A percentile compares a stretch with the other conserved stretches of the same genome.
Conservation (phyloP, 2,329 filamentous ascomycete genomes). For the Phialophora verrucosa region DNA sequence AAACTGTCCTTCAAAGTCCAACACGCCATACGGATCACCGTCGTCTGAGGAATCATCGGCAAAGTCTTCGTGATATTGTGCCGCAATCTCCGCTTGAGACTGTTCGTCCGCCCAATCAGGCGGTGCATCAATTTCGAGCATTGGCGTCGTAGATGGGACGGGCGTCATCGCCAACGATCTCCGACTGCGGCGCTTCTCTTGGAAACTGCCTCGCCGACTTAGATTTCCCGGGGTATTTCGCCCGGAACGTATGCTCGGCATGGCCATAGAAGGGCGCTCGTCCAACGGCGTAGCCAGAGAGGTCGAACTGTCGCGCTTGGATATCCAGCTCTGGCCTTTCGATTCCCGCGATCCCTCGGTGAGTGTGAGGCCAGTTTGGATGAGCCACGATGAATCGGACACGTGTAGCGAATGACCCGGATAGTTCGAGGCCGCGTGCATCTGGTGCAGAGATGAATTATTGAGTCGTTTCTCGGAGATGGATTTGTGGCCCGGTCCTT, state of each 20-base stretch:
- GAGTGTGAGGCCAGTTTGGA: constrained; percentile 63
- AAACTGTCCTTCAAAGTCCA: constrained; percentile 42
- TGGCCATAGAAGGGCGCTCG: constrained; percentile 31
- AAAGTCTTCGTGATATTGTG: constrained; percentile 33
- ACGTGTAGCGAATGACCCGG: constrained; percentile 16
- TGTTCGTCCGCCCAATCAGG: constrained; percentile 39
- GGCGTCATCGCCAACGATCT: constrained; percentile 47
- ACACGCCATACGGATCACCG: constrained; percentile 37
- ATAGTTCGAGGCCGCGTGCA: neutral
- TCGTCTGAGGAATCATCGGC: constrained; percentile 30
- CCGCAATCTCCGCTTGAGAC: constrained; percentile 39
- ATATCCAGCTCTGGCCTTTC: constrained; percentile 68
- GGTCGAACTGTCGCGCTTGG: constrained; percentile 62
- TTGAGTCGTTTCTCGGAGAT: constrained; percentile 10
- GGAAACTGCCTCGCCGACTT: constrained; percentile 40
- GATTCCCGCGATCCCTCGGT: constrained; percentile 63
- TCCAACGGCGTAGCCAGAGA: constrained; percentile 47
- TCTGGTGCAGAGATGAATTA: constrained; percentile 18
- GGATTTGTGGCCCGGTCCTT: constrained; percentile 33
- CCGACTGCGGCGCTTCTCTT: constrained; percentile 43
- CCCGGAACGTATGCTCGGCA: constrained; percentile 20
- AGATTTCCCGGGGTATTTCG: constrained; percentile 30
- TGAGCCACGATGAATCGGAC: constrained; percentile 55
- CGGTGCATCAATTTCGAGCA: constrained; percentile 26
- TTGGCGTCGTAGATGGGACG: constrained; percentile 30